Percentiles rank a stretch among this genome's conserved stretches.
phyloP scores from a whole-genome alignment of 495 filamentous ascomycete species.

The Xanthoparmelia taractica region DNA sequence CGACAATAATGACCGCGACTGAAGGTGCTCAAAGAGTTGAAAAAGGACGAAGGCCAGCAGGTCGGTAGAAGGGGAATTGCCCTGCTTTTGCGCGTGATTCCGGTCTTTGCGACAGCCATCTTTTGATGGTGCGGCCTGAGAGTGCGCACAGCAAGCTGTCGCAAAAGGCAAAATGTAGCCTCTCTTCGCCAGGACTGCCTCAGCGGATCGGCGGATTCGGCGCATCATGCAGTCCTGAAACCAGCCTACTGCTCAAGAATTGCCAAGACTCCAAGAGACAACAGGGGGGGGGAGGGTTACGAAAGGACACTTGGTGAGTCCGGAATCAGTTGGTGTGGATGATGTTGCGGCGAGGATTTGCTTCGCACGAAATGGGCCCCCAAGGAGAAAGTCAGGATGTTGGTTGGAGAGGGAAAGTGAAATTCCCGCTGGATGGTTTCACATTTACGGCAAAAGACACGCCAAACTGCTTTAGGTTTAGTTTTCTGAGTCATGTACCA shows the following conservation, averaged over 20 bases:
- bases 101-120: slow-evolving; percentile 12
- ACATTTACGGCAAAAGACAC: background rate
- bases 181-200: slow-evolving; percentile 8
- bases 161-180: slow-evolving; percentile 7
- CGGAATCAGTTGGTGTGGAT: background rate
- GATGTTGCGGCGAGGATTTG: background rate
- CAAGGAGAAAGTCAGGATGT: background rate
- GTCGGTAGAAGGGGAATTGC: slow-evolving; percentile 3
- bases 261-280: background rate
- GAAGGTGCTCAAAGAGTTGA: slow-evolving; percentile 5
- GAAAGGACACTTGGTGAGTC: background rate
- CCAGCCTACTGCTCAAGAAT: slow-evolving; percentile 4
- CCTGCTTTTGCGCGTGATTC: slow-evolving; percentile 16
- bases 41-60: background rate
- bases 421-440: slow-evolving; percentile 4
- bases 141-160: slow-evolving; percentile 4
- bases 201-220: slow-evolving; percentile 15
- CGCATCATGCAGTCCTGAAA: slow-evolving; percentile 15
- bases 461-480: background rate
- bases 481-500: background rate
- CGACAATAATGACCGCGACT: background rate
- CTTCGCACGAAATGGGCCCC: background rate
- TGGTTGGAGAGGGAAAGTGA: slow-evolving; percentile 4
- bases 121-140: slow-evolving; percentile 13
- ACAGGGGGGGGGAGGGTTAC: background rate